Evolutionary conservation across 257 asterid species (phyloP).

Genomic region (Euphrasia confusa): DNA sequence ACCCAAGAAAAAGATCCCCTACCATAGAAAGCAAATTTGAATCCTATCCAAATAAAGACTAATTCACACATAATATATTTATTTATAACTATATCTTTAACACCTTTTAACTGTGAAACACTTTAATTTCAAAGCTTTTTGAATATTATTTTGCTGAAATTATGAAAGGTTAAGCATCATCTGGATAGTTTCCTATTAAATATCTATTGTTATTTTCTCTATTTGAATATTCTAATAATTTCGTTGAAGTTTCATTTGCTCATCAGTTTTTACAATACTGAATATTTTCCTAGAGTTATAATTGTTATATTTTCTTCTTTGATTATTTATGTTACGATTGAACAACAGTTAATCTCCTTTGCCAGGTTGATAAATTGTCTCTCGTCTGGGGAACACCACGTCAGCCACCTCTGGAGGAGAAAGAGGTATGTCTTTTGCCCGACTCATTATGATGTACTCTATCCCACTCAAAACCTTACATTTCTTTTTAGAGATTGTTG

Average conservation of each 20-base stretch:
- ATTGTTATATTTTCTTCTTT: conserved; percentile 6
- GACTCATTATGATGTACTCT: conserved; percentile 3
- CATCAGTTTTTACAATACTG: not conserved
- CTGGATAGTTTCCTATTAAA: conserved; percentile 1
- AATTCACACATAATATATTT: too few species aligned
- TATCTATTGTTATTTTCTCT: conserved; percentile 7
- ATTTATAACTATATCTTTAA: not conserved
- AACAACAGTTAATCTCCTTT: conserved; percentile 23
- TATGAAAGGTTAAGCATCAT: not conserved
- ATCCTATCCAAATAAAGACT: too few species aligned
- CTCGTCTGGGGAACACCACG: conserved; percentile 99
- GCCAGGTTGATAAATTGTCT: conserved; percentile 72
- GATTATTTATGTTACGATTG: conserved; percentile 5
- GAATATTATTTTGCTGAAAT: not conserved
- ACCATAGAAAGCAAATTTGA: too few species aligned
- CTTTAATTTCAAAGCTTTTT: not conserved
- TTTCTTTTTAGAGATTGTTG: too few species aligned
- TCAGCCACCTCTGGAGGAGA: conserved; percentile 71
- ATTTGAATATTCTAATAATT: conserved; percentile 3
- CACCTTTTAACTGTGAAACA: conserved; percentile 8
- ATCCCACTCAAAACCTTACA: too few species aligned
- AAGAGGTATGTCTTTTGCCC: conserved; percentile 56
- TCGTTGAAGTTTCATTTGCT: conserved; percentile 3
- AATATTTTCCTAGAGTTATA: conserved; percentile 8
- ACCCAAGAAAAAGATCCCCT: too few species aligned